phyloP scores from a whole-genome alignment of 306 rosid genomes.

The Cicer yamashitae region DNA sequence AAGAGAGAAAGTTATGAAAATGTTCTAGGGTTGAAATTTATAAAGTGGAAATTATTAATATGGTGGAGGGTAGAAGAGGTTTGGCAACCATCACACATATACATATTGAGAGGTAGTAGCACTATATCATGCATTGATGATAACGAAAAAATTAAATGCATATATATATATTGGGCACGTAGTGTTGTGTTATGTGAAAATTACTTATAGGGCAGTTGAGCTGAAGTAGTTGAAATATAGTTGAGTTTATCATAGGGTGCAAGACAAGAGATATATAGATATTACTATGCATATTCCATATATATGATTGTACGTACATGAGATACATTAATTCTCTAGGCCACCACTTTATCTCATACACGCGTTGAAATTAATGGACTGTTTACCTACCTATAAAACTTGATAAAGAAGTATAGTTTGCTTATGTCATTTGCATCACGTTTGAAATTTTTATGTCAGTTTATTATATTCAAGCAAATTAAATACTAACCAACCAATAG shows the following conservation, averaged over 20 bases:
- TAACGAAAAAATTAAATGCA: slow-evolving; percentile 44
- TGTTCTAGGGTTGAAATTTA: slow-evolving; percentile 48
- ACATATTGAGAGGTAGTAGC: slow-evolving; percentile 5
- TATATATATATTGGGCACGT: slow-evolving; percentile 35
- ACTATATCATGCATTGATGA: slow-evolving; percentile 44
- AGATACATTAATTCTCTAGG: not conserved
- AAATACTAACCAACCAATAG: not conserved
- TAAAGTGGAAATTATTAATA: slow-evolving; percentile 41
- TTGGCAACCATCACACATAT: slow-evolving; percentile 50
- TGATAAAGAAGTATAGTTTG: not conserved
- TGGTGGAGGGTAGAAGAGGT: slow-evolving; percentile 70
- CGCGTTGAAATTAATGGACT: slow-evolving; percentile 18
- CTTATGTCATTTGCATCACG: not conserved
- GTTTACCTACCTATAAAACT: slow-evolving; percentile 50
- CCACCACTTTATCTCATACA: slow-evolving; percentile 19
- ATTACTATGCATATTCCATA: not conserved
- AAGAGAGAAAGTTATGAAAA: slow-evolving; percentile 50
- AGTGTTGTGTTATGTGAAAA: slow-evolving; percentile 33
- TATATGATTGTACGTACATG: not conserved
- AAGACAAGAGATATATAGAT: slow-evolving; percentile 34
- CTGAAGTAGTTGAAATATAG: slow-evolving; percentile 58
- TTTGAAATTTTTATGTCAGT: not conserved
- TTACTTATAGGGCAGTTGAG: slow-evolving; percentile 49
- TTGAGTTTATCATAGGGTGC: slow-evolving; percentile 50
- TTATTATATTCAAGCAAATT: not conserved